phyloP scores from a whole-genome alignment of 2,329 filamentous ascomycete species.

The Fusarium longipes region DNA sequence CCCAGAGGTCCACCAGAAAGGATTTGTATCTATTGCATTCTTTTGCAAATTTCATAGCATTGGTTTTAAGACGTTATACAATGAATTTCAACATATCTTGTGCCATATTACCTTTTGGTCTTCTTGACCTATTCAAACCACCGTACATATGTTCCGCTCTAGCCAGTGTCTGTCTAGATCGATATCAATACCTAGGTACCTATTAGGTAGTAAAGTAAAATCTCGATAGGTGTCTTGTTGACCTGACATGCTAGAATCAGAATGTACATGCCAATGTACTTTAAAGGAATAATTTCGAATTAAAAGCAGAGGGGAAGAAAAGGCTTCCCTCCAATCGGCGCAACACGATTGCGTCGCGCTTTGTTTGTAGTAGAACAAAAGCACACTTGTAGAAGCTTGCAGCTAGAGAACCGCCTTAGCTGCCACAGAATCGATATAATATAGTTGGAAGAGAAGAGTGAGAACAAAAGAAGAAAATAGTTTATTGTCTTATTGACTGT shows the following conservation, averaged over 20 bases:
- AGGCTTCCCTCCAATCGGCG: background rate
- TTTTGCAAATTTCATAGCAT: constrained; percentile 5
- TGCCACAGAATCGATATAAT: background rate
- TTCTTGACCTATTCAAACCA: background rate
- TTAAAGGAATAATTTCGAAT: background rate
- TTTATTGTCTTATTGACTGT: background rate
- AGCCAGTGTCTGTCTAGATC: too few relatives aligned
- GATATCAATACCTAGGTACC: too few relatives aligned
- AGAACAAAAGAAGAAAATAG: background rate
- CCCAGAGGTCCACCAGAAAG: constrained; percentile 27
- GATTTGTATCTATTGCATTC: constrained; percentile 15
- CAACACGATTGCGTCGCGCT: background rate
- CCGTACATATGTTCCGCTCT: too few relatives aligned
- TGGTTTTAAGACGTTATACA: background rate
- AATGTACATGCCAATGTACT: background rate
- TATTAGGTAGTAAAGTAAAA: too few relatives aligned
- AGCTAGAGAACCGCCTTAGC: background rate
- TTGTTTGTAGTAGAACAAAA: background rate
- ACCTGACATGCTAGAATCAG: background rate
- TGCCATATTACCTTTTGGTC: background rate
- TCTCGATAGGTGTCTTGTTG: too few relatives aligned
- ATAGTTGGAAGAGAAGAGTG: background rate
- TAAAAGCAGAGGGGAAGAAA: background rate
- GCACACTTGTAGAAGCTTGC: background rate
- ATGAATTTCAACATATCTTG: background rate